Percentiles rank a stretch among this genome's conserved stretches.
These are phyloP conservation scores for Aquilaria malaccensis DNA, from an alignment of 345 rosid genomes.

Conservation along the genomic window DNA sequence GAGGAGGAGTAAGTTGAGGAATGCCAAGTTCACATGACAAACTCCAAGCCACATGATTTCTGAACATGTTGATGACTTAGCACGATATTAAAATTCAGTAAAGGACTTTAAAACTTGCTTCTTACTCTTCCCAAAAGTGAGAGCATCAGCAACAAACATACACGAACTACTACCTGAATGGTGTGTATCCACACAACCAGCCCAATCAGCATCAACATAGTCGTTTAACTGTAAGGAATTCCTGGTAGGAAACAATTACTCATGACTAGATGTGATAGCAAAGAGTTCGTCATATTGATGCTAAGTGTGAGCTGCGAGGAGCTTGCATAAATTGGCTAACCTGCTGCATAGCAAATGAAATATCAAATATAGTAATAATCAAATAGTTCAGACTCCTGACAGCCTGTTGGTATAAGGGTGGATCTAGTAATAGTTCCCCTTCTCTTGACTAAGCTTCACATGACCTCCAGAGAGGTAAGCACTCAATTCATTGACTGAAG, in stretches of 20 bases:
- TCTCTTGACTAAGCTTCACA: no score
- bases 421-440: no score
- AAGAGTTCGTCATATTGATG: not conserved
- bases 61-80: not conserved
- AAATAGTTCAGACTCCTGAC: not conserved
- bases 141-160: not conserved
- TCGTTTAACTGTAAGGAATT: no score
- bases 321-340: not conserved
- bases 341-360: not conserved
- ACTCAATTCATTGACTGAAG: not conserved
- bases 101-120: not conserved
- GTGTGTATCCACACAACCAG: no score
- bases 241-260: not conserved
- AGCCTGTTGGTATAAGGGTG: no score
- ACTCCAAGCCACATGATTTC: not conserved
- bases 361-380: not conserved
- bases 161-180: not conserved
- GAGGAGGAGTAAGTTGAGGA: not conserved
- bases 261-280: not conserved
- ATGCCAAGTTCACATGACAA: not conserved
- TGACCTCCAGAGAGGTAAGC: not conserved
- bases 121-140: not conserved
- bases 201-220: no score
- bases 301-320: not conserved
- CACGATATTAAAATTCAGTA: not conserved